Evolutionary conservation across 768 basidiomycete species (phyloP).

Genomic region (Boletus pseudopeckii): DNA sequence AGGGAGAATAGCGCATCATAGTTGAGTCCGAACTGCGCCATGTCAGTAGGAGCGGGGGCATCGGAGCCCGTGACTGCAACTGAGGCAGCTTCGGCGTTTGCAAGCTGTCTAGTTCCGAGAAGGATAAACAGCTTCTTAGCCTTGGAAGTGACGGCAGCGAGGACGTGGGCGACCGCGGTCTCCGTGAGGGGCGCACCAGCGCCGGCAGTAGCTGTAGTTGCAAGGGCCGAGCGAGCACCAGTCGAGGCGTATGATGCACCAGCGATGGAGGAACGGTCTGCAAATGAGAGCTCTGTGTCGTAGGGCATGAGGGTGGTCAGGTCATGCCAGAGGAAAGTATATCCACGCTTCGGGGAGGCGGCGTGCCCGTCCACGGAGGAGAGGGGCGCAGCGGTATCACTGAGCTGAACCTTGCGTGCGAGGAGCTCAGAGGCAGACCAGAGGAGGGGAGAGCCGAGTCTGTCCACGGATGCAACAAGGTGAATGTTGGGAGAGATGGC

Average conservation of each 20-base stretch:
- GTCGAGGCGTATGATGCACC: slow-evolving; percentile 42
- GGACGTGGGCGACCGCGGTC: slow-evolving; percentile 73
- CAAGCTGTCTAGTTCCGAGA: slow-evolving; percentile 67
- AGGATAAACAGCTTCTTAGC: slow-evolving; percentile 79
- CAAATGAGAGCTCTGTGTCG: slow-evolving; percentile 69
- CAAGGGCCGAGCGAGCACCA: slow-evolving; percentile 25
- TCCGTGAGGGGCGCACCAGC: slow-evolving; percentile 56
- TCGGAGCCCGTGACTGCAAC: slow-evolving; percentile 5
- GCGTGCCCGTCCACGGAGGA: not conserved
- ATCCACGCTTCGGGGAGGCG: slow-evolving; percentile 42
- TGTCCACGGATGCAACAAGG: slow-evolving; percentile 82
- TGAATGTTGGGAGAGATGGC: slow-evolving; percentile 75
- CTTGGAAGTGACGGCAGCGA: slow-evolving; percentile 83
- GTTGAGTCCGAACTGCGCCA: slow-evolving; percentile 52
- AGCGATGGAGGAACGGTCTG: slow-evolving; percentile 60
- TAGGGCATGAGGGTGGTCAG: slow-evolving; percentile 82
- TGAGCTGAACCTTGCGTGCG: slow-evolving; percentile 42
- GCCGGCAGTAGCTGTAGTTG: slow-evolving; percentile 30
- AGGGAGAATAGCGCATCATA: slow-evolving; percentile 69
- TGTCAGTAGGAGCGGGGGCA: slow-evolving; percentile 9
- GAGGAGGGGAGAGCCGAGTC: slow-evolving; percentile 78
- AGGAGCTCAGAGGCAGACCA: slow-evolving; percentile 71
- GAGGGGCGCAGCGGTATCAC: not conserved
- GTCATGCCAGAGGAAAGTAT: slow-evolving; percentile 86
- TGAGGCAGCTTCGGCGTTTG: slow-evolving; percentile 38